These are phyloP conservation scores for Pythium brachiatum DNA, from an alignment of 352 stramenopile genomes.

Conservation along the genomic window DNA sequence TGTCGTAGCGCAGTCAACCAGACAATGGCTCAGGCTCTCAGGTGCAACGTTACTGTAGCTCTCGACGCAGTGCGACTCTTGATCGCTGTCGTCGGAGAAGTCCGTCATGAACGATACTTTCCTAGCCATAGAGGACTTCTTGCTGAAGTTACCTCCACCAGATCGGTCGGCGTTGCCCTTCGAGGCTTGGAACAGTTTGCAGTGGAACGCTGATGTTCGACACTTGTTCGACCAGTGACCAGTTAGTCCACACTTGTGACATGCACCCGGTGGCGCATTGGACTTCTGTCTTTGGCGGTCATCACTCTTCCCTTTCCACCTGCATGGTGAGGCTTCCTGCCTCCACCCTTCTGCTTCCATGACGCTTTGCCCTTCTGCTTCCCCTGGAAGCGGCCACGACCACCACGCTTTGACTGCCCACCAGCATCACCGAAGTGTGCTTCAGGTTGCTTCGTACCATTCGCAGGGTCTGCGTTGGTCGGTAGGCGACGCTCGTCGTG, in stretches of 20 bases:
- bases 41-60: not conserved
- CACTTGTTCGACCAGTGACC: conserved; percentile 8
- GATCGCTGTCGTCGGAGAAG: conserved; percentile 18
- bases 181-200: conserved; percentile 17
- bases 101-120: conserved; percentile 19
- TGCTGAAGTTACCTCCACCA: conserved; percentile 2
- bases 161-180: not conserved
- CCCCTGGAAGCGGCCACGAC: not conserved
- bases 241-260: conserved; percentile 9
- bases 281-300: not conserved
- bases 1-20: not conserved
- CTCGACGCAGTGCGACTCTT: conserved; percentile 16
- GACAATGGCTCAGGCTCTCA: not conserved
- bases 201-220: conserved; percentile 6
- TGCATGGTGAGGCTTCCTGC: not conserved
- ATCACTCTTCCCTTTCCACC: not conserved
- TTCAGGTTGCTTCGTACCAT: not conserved
- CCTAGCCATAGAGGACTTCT: not conserved
- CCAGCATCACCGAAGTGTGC: conserved; percentile 8
- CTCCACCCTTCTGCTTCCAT: not conserved
- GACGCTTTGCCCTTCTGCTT: not conserved
- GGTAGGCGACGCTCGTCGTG: conserved; percentile 16
- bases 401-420: not conserved
- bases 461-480: not conserved
- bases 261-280: not conserved